Evolutionary conservation across 2,329 filamentous ascomycete genomes (phyloP).

Genomic region (Aspergillus floridensis): DNA sequence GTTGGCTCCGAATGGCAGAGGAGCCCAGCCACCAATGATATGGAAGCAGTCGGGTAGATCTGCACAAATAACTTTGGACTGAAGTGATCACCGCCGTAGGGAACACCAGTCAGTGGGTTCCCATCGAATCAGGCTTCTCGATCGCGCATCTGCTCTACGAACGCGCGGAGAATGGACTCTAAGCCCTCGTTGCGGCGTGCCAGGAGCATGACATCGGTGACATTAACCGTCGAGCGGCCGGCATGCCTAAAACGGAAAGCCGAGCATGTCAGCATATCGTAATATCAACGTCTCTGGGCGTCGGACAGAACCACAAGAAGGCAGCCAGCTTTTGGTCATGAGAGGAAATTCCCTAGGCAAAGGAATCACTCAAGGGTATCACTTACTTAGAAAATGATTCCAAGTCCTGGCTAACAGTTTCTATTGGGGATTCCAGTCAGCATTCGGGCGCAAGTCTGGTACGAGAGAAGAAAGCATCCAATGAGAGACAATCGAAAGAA

Average conservation of each 20-base stretch:
- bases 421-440: conserved; percentile 31
- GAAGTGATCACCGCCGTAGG: neutral
- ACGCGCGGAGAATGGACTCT: conserved; percentile 63
- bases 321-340: neutral
- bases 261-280: conserved; percentile 2
- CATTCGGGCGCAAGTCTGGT: neutral
- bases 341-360: neutral
- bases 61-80: neutral
- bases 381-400: conserved; percentile 60
- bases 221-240: conserved; percentile 73
- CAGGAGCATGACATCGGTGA: conserved; percentile 83
- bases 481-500: neutral
- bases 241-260: conserved; percentile 65
- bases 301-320: neutral
- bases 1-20: neutral
- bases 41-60: neutral
- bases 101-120: too few relatives aligned
- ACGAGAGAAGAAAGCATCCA: neutral
- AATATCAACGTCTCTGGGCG: neutral
- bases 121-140: conserved; percentile 20
- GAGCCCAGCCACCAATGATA: conserved; percentile 12
- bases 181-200: conserved; percentile 83
- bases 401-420: conserved; percentile 58
- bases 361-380: neutral
- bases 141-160: conserved; percentile 33